phyloP scores from a whole-genome alignment of 225 moss, liverwort and hornwort genomes.

The Pleurozium schreberi region DNA sequence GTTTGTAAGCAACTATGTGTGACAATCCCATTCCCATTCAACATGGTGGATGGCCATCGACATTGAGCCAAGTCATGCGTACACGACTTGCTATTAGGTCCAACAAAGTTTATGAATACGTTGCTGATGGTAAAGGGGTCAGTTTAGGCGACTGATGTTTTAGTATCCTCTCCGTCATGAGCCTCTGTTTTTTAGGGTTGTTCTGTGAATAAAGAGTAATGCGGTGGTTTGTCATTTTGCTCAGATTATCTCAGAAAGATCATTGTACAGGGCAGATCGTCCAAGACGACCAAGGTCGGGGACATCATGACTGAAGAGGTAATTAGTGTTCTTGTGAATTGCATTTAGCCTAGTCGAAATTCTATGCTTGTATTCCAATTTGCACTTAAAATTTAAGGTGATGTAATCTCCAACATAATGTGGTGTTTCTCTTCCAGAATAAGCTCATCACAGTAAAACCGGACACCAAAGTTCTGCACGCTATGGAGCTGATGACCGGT shows the following conservation, averaged over 20 bases:
- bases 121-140: not conserved
- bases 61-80: not conserved
- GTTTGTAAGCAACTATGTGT: too few species aligned
- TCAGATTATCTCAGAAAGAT: constrained; percentile 92
- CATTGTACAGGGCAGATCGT: constrained; percentile 90
- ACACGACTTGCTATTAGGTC: not conserved
- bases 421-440: constrained; percentile 34
- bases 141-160: not conserved
- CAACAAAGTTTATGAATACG: not conserved
- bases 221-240: not conserved
- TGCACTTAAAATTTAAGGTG: not conserved
- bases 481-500: constrained; percentile 96
- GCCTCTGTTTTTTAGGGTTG: not conserved
- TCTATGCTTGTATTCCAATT: not conserved
- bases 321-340: not conserved
- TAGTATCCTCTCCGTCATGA: not conserved
- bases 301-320: constrained; percentile 99
- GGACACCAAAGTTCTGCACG: constrained; percentile 80
- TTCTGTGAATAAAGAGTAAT: not conserved
- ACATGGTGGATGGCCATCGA: not conserved
- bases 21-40: not conserved
- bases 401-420: not conserved
- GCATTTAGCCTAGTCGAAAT: not conserved
- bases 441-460: constrained; percentile 96
- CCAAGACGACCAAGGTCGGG: constrained; percentile 90